Percentiles rank a stretch among this genome's conserved stretches.
Conservation (phyloP, 371 early-diverging fungal species). For the Mucor velutinosus region DNA sequence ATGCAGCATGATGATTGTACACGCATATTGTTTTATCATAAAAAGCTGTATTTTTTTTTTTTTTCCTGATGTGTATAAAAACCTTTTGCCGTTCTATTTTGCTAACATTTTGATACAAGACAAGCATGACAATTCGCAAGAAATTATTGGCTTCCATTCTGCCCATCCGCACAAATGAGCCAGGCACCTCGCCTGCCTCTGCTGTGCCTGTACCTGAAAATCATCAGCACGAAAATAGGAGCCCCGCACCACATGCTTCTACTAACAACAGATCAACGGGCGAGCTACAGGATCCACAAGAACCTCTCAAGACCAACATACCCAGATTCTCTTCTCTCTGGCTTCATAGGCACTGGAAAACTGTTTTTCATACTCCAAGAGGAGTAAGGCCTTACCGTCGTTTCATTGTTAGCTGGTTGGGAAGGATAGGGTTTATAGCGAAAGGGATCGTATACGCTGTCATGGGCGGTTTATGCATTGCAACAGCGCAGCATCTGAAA, state of each 20-base stretch:
- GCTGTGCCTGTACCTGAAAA: not conserved
- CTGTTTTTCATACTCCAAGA: no score
- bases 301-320: not conserved
- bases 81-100: not conserved
- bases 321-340: no score
- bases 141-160: slow-evolving; percentile 12
- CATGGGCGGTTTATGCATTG: slow-evolving; percentile 29
- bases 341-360: no score
- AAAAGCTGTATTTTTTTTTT: not conserved
- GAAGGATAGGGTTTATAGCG: slow-evolving; percentile 30
- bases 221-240: not conserved
- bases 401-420: slow-evolving; percentile 16
- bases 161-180: slow-evolving; percentile 77
- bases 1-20: not conserved
- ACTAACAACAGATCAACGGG: not conserved
- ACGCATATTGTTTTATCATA: not conserved
- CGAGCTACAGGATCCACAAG: not conserved
- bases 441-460: slow-evolving; percentile 34
- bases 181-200: slow-evolving; percentile 65
- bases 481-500: slow-evolving; percentile 18
- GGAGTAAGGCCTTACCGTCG: not conserved
- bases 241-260: not conserved
- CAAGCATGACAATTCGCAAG: not conserved
- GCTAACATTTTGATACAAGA: not conserved
- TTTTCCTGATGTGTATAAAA: not conserved